A percentile compares a stretch with the other conserved stretches of the same genome.
Conservation (phyloP, 2,329 filamentous ascomycete species). For the Fonsecaea multimorphosa region DNA sequence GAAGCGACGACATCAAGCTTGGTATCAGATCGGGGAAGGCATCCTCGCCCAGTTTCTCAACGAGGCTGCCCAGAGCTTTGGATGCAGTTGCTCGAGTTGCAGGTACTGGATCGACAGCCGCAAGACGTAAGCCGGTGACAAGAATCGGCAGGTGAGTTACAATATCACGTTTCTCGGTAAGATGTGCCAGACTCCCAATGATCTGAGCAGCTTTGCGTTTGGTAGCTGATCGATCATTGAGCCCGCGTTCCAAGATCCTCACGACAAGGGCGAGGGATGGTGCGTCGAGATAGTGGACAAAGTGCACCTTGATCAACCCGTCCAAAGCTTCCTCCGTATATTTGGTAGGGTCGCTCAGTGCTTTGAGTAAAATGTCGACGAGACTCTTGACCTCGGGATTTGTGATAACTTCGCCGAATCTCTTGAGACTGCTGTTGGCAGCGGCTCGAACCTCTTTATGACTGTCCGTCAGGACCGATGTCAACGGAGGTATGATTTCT, state of each 20-base stretch:
- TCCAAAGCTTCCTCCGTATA: conserved; percentile 96
- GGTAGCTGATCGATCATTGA: conserved; percentile 88
- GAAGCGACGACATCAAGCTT: conserved; percentile 95
- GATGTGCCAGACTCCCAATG: conserved; percentile 94
- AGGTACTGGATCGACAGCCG: conserved; percentile 92
- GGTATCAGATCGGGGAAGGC: conserved; percentile 96
- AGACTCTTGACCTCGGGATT: conserved; percentile 96
- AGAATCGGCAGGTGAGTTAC: conserved; percentile 88
- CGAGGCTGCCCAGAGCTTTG: conserved; percentile 91
- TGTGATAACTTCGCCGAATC: conserved; percentile 97
- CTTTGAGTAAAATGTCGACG: conserved; percentile 90
- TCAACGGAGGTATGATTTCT: conserved; percentile 95
- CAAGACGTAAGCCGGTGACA: conserved; percentile 84
- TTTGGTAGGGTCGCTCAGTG: conserved; percentile 94
- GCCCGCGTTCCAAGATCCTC: conserved; percentile 89
- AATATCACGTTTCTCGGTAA: conserved; percentile 95
- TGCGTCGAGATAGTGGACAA: conserved; percentile 97
- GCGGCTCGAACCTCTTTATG: conserved; percentile 95
- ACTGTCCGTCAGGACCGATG: conserved; percentile 91
- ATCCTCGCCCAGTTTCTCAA: conserved; percentile 97
- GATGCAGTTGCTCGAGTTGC: conserved; percentile 96
- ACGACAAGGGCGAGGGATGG: conserved; percentile 94
- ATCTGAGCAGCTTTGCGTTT: conserved; percentile 97
- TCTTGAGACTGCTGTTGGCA: conserved; percentile 93
- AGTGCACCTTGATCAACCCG: conserved; percentile 94